Evolutionary conservation across 306 rosid genomes (phyloP).

Genomic region (Vigna nakashimae): DNA sequence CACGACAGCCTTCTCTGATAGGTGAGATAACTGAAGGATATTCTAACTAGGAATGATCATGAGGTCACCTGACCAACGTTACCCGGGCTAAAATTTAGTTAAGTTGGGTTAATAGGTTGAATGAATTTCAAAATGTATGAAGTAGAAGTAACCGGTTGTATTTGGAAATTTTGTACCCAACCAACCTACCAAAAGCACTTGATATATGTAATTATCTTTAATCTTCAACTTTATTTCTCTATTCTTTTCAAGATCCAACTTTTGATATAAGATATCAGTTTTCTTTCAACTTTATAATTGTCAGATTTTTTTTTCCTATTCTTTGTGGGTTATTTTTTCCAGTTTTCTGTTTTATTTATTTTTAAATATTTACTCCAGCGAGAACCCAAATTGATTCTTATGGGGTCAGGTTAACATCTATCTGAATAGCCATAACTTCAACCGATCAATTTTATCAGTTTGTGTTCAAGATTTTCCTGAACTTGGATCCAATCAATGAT

Average conservation of each 20-base stretch:
- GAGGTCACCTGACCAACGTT: background rate
- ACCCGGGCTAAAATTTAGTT: background rate
- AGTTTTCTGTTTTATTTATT: background rate
- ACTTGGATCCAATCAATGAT: background rate
- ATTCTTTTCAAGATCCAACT: background rate
- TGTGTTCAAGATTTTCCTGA: background rate
- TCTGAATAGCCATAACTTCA: background rate
- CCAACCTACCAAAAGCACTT: background rate
- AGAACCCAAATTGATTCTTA: background rate
- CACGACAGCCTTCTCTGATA: background rate
- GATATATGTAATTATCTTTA: too few species aligned
- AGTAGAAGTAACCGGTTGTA: background rate
- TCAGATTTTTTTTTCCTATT: background rate
- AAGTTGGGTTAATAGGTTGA: background rate
- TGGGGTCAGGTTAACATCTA: background rate
- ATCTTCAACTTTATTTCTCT: background rate
- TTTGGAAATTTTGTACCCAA: background rate
- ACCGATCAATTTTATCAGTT: background rate
- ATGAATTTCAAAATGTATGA: too few species aligned
- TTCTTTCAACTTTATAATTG: background rate
- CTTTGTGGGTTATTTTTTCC: background rate
- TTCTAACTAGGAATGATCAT: background rate
- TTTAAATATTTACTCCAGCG: background rate
- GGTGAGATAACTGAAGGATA: background rate
- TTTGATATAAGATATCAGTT: background rate